phyloP scores from a whole-genome alignment of 495 filamentous ascomycete genomes.

The Hypoxylon intermedium region DNA sequence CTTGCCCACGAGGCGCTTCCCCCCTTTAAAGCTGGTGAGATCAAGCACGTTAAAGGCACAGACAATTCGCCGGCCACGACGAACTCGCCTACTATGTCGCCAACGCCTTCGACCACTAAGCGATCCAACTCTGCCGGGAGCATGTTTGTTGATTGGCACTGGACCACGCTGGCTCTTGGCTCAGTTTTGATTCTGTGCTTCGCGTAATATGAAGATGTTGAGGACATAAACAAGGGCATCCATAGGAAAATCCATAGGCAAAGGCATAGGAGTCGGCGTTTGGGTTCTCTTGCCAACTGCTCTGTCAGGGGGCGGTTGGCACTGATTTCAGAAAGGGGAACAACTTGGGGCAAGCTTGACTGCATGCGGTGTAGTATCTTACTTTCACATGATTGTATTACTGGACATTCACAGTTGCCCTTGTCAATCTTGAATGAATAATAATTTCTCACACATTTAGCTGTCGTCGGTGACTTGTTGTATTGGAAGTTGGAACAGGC shows the following conservation, averaged over 20 bases:
- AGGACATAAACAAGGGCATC: slow-evolving; percentile 3
- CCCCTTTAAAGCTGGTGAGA: slow-evolving; percentile 52
- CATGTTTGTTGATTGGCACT: slow-evolving; percentile 9
- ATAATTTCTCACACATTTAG: too few species aligned
- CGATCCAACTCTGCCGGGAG: slow-evolving; percentile 7
- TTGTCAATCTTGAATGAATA: background rate
- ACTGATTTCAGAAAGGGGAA: background rate
- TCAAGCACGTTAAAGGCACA: slow-evolving; percentile 47
- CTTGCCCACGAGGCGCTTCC: slow-evolving; percentile 47
- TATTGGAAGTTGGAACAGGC: too few species aligned
- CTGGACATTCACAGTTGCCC: background rate
- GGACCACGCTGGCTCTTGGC: slow-evolving; percentile 2
- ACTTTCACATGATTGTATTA: too few species aligned
- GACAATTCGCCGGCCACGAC: slow-evolving; percentile 24
- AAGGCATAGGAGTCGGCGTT: slow-evolving; percentile 29
- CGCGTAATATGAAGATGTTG: slow-evolving; percentile 17
- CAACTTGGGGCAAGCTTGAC: background rate
- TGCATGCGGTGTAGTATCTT: too few species aligned
- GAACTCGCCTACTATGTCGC: slow-evolving; percentile 10
- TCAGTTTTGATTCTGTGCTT: slow-evolving; percentile 12
- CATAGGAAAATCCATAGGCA: too few species aligned
- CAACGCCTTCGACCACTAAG: slow-evolving; percentile 17
- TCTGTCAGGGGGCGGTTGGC: background rate
- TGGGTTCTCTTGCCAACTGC: background rate
- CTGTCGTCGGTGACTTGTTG: too few species aligned